Evolutionary conservation across 176 grass and related monocot species (phyloP).

Genomic region (Hsuehochloa calcarea): DNA sequence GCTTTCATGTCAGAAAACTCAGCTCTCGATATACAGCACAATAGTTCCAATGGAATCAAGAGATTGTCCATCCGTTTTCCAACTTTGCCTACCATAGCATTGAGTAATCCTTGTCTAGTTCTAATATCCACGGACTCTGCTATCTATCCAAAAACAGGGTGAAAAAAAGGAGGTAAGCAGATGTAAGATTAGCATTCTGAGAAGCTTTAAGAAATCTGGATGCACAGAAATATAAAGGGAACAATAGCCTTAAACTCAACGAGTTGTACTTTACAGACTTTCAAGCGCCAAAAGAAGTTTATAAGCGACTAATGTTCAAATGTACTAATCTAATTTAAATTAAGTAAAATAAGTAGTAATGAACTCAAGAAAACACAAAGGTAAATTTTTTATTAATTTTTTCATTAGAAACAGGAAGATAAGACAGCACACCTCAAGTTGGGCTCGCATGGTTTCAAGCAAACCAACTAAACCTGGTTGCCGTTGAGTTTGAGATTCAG

Average conservation of each 20-base stretch:
- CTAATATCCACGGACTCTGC: constrained; percentile 96
- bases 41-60: constrained; percentile 91
- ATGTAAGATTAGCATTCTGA: constrained; percentile 33
- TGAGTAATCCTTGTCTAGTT: constrained; percentile 92
- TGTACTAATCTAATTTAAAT: background rate
- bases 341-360: constrained; percentile 12
- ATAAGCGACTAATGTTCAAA: background rate
- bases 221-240: constrained; percentile 19
- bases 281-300: constrained; percentile 10
- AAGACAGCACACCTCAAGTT: constrained; percentile 73
- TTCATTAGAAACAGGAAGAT: constrained; percentile 29
- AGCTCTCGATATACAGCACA: constrained; percentile 87
- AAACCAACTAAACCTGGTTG: constrained; percentile 89
- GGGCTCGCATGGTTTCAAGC: constrained; percentile 87
- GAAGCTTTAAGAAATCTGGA: constrained; percentile 2
- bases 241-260: constrained; percentile 7
- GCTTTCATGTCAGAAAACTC: constrained; percentile 99
- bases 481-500: constrained; percentile 47
- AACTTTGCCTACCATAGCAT: constrained; percentile 91
- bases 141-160: constrained; percentile 56
- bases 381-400: background rate
- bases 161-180: background rate
- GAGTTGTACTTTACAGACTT: constrained; percentile 8
- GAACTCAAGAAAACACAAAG: constrained; percentile 3
- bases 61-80: constrained; percentile 98